Conservation (phyloP, 768 basidiomycete genomes). For the Heimioporus sp. region DNA sequence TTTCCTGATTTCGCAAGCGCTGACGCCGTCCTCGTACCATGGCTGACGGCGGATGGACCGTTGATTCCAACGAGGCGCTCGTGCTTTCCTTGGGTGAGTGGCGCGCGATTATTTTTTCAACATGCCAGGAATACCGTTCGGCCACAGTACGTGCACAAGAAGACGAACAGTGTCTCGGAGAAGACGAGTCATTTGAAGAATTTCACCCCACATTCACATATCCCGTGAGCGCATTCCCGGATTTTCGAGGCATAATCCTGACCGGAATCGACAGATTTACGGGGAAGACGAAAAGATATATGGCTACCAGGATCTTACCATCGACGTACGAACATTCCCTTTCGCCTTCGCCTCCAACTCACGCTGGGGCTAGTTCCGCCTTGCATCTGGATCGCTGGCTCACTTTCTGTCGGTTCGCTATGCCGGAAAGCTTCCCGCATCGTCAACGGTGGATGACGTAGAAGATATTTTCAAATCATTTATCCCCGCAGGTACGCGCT, state of each 20-base stretch:
- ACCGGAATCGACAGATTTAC: conserved; percentile 60
- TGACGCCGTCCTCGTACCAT: conserved; percentile 7
- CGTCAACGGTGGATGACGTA: conserved; percentile 82
- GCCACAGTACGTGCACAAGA: conserved; percentile 63
- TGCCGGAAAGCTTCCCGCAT: conserved; percentile 60
- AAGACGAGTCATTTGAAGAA: conserved; percentile 56
- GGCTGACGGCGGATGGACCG: conserved; percentile 59
- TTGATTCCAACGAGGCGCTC: conserved; percentile 76
- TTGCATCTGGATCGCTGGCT: conserved; percentile 83
- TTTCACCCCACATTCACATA: conserved; percentile 94
- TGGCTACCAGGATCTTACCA: conserved; percentile 80
- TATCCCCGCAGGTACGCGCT: conserved; percentile 62
- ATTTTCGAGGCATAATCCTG: neutral
- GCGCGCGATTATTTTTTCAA: neutral
- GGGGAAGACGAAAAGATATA: conserved; percentile 97
- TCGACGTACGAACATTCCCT: conserved; percentile 61
- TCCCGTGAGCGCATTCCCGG: conserved; percentile 59
- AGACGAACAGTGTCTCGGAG: conserved; percentile 56
- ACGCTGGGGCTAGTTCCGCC: conserved; percentile 54
- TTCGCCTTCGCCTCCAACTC: neutral
- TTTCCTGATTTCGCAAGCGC: no score
- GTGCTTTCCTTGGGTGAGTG: conserved; percentile 66
- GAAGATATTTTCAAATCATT: conserved; percentile 73
- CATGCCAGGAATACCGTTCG: neutral
- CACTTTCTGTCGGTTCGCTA: conserved; percentile 73